Conservation (phyloP, 306 rosid genomes). For the Herpetospermum pedunculosum region DNA sequence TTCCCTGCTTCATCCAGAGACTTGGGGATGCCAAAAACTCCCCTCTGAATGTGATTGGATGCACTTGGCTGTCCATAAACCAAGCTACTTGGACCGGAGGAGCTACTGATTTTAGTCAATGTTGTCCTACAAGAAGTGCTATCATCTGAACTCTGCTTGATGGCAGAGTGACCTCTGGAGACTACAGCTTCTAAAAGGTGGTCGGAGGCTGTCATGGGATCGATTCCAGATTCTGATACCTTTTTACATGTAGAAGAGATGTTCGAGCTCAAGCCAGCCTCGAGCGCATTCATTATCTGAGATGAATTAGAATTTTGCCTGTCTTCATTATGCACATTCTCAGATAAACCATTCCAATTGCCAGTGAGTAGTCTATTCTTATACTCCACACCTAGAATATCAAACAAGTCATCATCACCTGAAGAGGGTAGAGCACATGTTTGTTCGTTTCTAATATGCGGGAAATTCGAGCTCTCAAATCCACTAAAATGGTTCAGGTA, state of each 20-base stretch:
- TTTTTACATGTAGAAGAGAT: constrained; percentile 29
- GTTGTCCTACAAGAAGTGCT: constrained; percentile 60
- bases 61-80: constrained; percentile 15
- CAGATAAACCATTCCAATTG: constrained; percentile 30
- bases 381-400: constrained; percentile 63
- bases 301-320: constrained; percentile 22
- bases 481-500: constrained; percentile 9
- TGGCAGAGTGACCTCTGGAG: constrained; percentile 32
- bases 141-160: constrained; percentile 58
- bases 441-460: constrained; percentile 24
- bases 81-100: constrained; percentile 46
- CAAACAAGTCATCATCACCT: constrained; percentile 82
- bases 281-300: constrained; percentile 12
- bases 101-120: constrained; percentile 48
- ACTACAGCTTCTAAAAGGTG: constrained; percentile 96
- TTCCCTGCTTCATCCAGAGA: constrained; percentile 26
- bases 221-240: constrained; percentile 35
- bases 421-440: constrained; percentile 26
- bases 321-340: constrained; percentile 16
- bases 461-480: constrained; percentile 12
- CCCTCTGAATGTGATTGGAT: constrained; percentile 29
- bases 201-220: constrained; percentile 38
- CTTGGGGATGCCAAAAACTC: constrained; percentile 27
- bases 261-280: constrained; percentile 23
- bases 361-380: constrained; percentile 46